Conservation (phyloP, 1,284 basidiomycete genomes). For the Baeospora myosura region DNA sequence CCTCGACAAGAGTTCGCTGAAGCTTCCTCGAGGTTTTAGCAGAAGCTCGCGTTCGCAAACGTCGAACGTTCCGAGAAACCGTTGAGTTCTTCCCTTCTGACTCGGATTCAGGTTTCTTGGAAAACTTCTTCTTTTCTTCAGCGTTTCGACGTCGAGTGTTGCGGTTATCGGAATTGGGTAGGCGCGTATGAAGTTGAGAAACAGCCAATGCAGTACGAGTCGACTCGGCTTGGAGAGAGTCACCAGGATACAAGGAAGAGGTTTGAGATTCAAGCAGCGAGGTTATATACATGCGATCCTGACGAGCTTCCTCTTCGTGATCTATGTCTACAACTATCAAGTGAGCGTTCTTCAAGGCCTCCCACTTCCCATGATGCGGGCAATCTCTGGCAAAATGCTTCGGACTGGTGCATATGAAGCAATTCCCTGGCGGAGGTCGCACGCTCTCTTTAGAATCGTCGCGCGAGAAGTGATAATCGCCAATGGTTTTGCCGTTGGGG, state of each 20-base stretch:
- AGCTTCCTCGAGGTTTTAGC: too few relatives aligned
- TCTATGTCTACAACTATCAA: background rate
- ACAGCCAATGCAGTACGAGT: background rate
- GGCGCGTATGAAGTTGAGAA: background rate
- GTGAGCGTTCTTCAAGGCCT: background rate
- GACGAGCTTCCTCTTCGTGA: background rate
- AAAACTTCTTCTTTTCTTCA: background rate
- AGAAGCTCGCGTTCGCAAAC: background rate
- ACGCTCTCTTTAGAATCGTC: background rate
- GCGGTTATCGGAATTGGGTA: background rate
- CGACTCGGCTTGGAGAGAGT: background rate
- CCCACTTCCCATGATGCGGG: background rate
- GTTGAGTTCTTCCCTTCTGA: too few relatives aligned
- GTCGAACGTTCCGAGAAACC: too few relatives aligned
- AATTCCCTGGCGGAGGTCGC: background rate
- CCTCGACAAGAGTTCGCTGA: too few relatives aligned
- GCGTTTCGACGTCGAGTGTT: background rate
- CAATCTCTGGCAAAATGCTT: background rate
- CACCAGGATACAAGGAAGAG: background rate
- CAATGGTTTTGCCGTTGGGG: constrained; percentile 2
- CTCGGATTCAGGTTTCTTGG: background rate
- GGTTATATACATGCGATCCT: constrained; percentile 1
- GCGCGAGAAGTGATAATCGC: constrained; percentile 2
- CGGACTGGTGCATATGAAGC: background rate
- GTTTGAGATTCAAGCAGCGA: background rate